phyloP scores from a whole-genome alignment of 2,329 filamentous ascomycete genomes.

The Colletotrichum eleusines region DNA sequence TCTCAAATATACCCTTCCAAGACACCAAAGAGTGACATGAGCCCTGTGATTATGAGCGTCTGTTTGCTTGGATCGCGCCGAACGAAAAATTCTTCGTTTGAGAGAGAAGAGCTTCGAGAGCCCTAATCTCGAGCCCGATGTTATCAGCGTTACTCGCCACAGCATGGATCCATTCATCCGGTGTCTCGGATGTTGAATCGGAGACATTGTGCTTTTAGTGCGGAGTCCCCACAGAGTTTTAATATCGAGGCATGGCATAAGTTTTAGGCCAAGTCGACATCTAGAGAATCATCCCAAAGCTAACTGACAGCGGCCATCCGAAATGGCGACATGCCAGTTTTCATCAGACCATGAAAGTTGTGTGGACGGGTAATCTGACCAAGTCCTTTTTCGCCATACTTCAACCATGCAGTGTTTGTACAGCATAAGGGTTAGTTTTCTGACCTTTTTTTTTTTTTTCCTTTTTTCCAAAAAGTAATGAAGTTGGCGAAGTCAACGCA shows the following conservation, averaged over 20 bases:
- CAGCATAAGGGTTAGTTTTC: neutral
- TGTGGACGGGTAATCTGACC: neutral
- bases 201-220: neutral
- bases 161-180: neutral
- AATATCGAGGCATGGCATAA: neutral
- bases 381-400: neutral
- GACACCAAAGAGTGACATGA: neutral
- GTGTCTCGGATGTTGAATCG: neutral
- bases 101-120: neutral
- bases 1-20: no score
- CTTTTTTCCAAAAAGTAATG: no score
- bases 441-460: no score
- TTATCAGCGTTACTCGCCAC: neutral
- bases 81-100: no score
- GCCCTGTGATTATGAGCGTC: no score
- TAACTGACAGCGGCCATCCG: no score
- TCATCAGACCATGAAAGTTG: no score
- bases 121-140: neutral
- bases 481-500: neutral
- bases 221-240: neutral
- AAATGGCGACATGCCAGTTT: no score
- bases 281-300: neutral
- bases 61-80: neutral
- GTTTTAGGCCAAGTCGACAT: neutral
- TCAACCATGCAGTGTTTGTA: neutral